phyloP scores from a whole-genome alignment of 2,329 filamentous ascomycete species.

The Exophiala aquamarina region DNA sequence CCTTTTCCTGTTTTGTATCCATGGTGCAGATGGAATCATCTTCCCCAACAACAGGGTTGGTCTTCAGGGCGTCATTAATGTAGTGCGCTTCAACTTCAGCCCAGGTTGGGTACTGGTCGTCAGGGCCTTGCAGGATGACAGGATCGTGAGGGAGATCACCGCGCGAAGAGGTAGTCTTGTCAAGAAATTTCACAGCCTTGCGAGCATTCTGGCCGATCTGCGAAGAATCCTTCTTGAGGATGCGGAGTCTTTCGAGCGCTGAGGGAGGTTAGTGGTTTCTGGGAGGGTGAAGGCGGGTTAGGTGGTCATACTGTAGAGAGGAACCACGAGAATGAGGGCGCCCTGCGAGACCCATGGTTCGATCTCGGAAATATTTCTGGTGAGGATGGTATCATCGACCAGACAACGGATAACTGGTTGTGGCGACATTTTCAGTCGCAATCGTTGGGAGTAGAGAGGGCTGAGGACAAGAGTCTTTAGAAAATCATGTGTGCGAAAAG shows the following conservation, averaged over 20 bases:
- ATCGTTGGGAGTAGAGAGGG: no score
- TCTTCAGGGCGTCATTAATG: slow-evolving; percentile 38
- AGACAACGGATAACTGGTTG: slow-evolving; percentile 53
- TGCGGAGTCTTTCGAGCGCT: slow-evolving; percentile 49
- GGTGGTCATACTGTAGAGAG: slow-evolving; percentile 49
- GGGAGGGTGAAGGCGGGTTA: neutral
- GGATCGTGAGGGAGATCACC: slow-evolving; percentile 43
- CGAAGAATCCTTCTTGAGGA: slow-evolving; percentile 45
- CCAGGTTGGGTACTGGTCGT: slow-evolving; percentile 50
- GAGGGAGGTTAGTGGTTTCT: slow-evolving; percentile 17
- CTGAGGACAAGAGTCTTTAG: neutral
- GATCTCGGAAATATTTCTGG: slow-evolving; percentile 53
- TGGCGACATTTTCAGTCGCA: slow-evolving; percentile 17
- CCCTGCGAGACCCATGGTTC: slow-evolving; percentile 53
- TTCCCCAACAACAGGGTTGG: slow-evolving; percentile 12
- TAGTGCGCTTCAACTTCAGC: slow-evolving; percentile 45
- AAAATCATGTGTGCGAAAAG: slow-evolving; percentile 16
- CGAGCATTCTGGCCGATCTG: slow-evolving; percentile 51
- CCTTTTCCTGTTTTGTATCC: slow-evolving; percentile 13
- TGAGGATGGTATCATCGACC: slow-evolving; percentile 53
- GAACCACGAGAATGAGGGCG: slow-evolving; percentile 50
- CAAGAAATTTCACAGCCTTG: slow-evolving; percentile 53
- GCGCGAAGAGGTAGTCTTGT: slow-evolving; percentile 49
- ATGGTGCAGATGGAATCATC: slow-evolving; percentile 3
- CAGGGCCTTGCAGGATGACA: slow-evolving; percentile 49